Percentiles rank a stretch among this genome's conserved stretches.
Conservation (phyloP, 345 rosid species). For the Erodium maritimum region DNA sequence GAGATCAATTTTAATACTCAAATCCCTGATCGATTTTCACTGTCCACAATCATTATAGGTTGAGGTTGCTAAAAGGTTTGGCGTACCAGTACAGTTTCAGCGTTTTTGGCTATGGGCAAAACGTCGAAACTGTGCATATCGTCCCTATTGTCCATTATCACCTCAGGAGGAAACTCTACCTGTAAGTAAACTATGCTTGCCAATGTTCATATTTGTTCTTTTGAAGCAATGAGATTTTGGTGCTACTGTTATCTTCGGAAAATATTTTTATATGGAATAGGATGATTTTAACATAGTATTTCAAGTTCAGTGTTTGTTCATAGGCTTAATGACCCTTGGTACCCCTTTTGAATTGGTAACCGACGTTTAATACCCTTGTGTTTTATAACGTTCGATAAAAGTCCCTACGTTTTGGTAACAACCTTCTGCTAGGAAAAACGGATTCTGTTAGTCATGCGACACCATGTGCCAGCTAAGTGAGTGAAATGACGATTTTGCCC, state of each 20-base stretch:
- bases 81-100: slow-evolving; percentile 68
- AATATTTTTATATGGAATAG: neutral
- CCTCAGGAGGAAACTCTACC: slow-evolving; percentile 65
- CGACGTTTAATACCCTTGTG: too few relatives aligned
- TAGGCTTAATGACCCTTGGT: too few relatives aligned
- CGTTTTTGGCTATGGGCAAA: slow-evolving; percentile 97
- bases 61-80: slow-evolving; percentile 89
- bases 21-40: neutral
- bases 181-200: slow-evolving; percentile 24
- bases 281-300: neutral
- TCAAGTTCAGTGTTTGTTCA: neutral
- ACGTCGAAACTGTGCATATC: slow-evolving; percentile 90
- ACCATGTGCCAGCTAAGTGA: too few relatives aligned
- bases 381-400: too few relatives aligned
- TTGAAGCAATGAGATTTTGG: neutral
- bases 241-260: neutral
- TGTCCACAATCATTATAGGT: slow-evolving; percentile 31
- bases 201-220: slow-evolving; percentile 1
- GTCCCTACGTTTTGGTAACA: too few relatives aligned
- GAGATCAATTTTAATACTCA: neutral
- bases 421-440: too few relatives aligned
- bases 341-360: too few relatives aligned
- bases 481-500: too few relatives aligned
- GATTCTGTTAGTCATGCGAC: too few relatives aligned
- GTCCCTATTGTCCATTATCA: slow-evolving; percentile 73